phyloP scores from a whole-genome alignment of 2,329 filamentous ascomycete species.

The Venturia pyrina region DNA sequence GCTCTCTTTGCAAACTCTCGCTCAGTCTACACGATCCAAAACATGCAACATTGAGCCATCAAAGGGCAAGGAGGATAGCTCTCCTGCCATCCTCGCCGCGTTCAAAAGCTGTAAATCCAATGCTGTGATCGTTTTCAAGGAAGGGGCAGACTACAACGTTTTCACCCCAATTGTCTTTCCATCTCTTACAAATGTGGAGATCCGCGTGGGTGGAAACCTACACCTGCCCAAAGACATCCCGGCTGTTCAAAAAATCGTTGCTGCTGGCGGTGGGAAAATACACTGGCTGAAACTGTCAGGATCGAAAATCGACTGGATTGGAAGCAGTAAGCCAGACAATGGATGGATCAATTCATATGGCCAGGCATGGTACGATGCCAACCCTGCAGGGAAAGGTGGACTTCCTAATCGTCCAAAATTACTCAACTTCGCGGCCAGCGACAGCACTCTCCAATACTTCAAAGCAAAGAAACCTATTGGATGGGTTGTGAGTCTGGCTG shows the following conservation, averaged over 20 bases:
- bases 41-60: conserved; percentile 18
- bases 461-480: conserved; percentile 36
- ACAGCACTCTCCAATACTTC: conserved; percentile 29
- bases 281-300: conserved; percentile 32
- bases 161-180: conserved; percentile 30
- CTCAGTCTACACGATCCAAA: background rate
- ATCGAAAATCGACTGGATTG: conserved; percentile 23
- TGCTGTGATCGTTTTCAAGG: conserved; percentile 28
- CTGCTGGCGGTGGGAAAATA: conserved; percentile 19
- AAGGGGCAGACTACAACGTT: conserved; percentile 34
- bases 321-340: conserved; percentile 17
- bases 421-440: conserved; percentile 28
- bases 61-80: conserved; percentile 30
- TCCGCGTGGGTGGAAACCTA: conserved; percentile 34
- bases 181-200: conserved; percentile 33
- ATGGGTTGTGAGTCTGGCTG: conserved; percentile 31
- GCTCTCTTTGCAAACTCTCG: background rate
- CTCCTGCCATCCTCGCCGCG: conserved; percentile 27
- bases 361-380: conserved; percentile 37
- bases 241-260: conserved; percentile 27
- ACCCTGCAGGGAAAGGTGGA: conserved; percentile 27
- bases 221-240: conserved; percentile 33
- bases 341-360: conserved; percentile 38
- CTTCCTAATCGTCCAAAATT: conserved; percentile 31
- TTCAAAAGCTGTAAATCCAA: conserved; percentile 28